phyloP scores from a whole-genome alignment of 208 protist species.

The Trypanosoma caninum region DNA sequence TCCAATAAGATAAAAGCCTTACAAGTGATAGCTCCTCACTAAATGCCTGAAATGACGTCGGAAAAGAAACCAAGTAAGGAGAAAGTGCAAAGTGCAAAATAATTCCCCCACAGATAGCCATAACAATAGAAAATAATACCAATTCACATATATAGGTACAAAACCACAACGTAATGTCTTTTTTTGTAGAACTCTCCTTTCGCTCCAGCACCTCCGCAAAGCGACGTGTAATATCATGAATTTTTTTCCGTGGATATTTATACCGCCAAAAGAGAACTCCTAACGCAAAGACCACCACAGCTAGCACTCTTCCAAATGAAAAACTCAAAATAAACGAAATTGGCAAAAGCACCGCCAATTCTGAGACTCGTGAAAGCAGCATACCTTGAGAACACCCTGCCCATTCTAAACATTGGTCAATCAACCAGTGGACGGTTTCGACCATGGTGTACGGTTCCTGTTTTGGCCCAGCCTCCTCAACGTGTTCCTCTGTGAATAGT shows the following conservation, averaged over 20 bases:
- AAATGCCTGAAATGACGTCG: conserved; percentile 34
- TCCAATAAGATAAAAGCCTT: conserved; percentile 54
- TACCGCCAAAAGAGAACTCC: conserved; percentile 29
- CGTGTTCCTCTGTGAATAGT: conserved; percentile 1
- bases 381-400: conserved; percentile 5
- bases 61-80: conserved; percentile 45
- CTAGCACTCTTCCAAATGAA: not conserved
- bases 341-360: conserved; percentile 8
- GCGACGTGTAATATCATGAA: conserved; percentile 32
- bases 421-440: conserved; percentile 10
- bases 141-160: conserved; percentile 48
- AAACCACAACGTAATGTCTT: conserved; percentile 43
- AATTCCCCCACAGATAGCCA: conserved; percentile 47
- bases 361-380: not conserved
- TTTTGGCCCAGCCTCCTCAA: not conserved
- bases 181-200: conserved; percentile 28
- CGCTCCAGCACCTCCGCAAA: conserved; percentile 49
- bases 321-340: conserved; percentile 17
- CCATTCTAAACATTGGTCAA: conserved; percentile 7
- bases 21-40: conserved; percentile 31
- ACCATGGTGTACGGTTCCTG: conserved; percentile 11
- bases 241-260: conserved; percentile 26
- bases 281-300: conserved; percentile 12
- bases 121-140: conserved; percentile 42
- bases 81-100: conserved; percentile 53